Percentiles rank a stretch among this genome's conserved stretches.
phyloP scores from a whole-genome alignment of 202 grass and related monocot species.

The Elaeis oleifera region DNA sequence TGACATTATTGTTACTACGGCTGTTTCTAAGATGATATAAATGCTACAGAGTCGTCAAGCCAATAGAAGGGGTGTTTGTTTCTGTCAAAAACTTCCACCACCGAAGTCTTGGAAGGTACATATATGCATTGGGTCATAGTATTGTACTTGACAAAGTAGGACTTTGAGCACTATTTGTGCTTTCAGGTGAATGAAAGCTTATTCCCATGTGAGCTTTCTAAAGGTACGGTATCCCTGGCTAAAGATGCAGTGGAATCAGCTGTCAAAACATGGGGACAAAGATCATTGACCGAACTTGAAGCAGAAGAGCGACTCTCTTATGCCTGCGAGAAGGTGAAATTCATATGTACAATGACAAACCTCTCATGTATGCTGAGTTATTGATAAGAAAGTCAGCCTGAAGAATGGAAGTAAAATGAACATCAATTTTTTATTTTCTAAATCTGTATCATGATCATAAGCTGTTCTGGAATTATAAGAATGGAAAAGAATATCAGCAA shows the following conservation, averaged over 20 bases:
- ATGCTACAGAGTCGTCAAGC: conserved; percentile 66
- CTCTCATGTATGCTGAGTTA: background rate
- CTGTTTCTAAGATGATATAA: conserved; percentile 7
- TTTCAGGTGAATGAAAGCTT: conserved; percentile 77
- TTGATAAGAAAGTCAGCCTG: too few species aligned
- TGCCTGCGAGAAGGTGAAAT: conserved; percentile 88
- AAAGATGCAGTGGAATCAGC: conserved; percentile 84
- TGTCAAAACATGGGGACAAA: conserved; percentile 84
- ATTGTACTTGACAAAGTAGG: background rate
- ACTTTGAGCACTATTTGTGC: conserved; percentile 11
- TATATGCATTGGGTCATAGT: background rate
- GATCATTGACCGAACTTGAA: conserved; percentile 80
- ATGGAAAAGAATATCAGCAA: too few species aligned
- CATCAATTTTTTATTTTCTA: too few species aligned
- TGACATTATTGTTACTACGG: too few species aligned
- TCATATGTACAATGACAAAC: conserved; percentile 10
- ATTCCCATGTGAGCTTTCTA: conserved; percentile 84
- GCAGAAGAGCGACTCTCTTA: conserved; percentile 87
- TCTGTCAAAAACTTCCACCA: conserved; percentile 74
- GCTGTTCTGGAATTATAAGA: too few species aligned
- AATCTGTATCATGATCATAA: too few species aligned
- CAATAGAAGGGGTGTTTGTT: conserved; percentile 55
- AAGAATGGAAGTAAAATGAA: too few species aligned
- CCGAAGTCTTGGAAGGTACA: conserved; percentile 89
- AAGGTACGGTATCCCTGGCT: conserved; percentile 58